Evolutionary conservation across 1,284 basidiomycete species (phyloP), one percentile per base, ranked within the genome.

Genomic region (Heterobasidion occidentale): DNA sequence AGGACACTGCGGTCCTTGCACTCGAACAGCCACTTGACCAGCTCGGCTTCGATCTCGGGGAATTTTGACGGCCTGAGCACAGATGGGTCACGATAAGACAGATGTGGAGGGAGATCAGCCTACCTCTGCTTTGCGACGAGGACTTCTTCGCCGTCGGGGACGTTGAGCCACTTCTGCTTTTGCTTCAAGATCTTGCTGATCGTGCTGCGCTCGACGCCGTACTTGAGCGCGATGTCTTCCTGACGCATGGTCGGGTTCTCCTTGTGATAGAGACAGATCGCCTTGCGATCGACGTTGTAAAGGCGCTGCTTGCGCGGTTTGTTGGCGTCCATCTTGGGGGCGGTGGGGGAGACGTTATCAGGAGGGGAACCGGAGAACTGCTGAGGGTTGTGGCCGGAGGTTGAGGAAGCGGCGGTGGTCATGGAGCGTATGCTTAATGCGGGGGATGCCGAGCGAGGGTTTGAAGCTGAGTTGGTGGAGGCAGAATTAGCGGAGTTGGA

Each of bases 121-220:
- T 66, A 86, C 88, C 87, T 79, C 67, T 87, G 78, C 64, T 86
- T 88, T 14, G 83, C 78, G 49, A 83, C 76, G 49, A 77, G 74
- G 57, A 79, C 70, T 55, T 75, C 76, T 58, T 81, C 79, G 60
- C 81, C 78, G 54, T 80, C 77, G 14, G 77, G 72, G 51, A 90
- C 78, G 58, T 79, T 81, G 64, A 94, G 72, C 92, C 92, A 95
- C 63, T 84, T 84, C 15, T 80, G 77, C 70, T 90, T 90, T 65
- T 90, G 74, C 67, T 94, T 94, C 60, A 95, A 77, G 61, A 94
- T 94, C 74, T 95, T 94, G 72, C 88, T 91, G 66, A 95, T 89
- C n/a, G 92, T 95, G 70, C 90, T 93, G 52, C 93, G 84, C 68
- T 95, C 93, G 55, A 94, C 88, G 54, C 82, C 81, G 67, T 88